Base-by-base conservation (phyloP, 129 eudicot species). In the Gnaphalium uliginosum region DNA sequence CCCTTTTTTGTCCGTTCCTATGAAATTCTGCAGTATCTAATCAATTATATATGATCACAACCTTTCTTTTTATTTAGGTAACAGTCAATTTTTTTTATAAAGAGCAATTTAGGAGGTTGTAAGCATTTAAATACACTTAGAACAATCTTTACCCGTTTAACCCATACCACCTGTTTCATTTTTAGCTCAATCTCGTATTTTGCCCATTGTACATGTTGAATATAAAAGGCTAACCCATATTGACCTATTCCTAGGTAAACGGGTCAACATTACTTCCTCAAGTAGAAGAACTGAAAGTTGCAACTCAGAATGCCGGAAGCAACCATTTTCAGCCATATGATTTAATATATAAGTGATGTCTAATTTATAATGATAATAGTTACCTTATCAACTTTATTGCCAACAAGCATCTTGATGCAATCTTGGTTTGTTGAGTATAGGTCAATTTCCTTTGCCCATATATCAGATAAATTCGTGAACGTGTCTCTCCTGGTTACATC, bases 371-470 rank as follows among this genome's bases (percentile, higher is more conserved):
- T 10, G 22, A 57, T 19, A 17, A 23, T 23, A 39, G 51, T 41
- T 83, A 92, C 98, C 98, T 92, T 92, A 67, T 92, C 98, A 82
- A 92, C 98, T 92, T 92, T 92, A 85, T 92, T 92, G 64, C 98
- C 98, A 53, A 92, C 98, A 78, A 92, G 93, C 98, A 92, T 87
- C 91, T 92, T 92, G 84, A 92, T 89, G 86, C 98, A 92, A 62
- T 92, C 98, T 83, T 89, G 96, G 80, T 92, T 92, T 18, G 97
- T 92, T 56, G 97, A 92, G 82, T 92, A 89, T 30, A 89, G 84
- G 72, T 89, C 97, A 62, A 92, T 89, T 80, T 92, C 96, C 68
- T 92, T 92, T 64, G 90, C 89, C 97, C 97, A 92, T 69, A 92
- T 89, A 78, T 92, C 98, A 67, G 91, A 86, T 17, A 92, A 83